Evolutionary conservation across 345 rosid species (phyloP), one percentile per base, ranked within the genome.

Genomic region (Kernera saxatilis): DNA sequence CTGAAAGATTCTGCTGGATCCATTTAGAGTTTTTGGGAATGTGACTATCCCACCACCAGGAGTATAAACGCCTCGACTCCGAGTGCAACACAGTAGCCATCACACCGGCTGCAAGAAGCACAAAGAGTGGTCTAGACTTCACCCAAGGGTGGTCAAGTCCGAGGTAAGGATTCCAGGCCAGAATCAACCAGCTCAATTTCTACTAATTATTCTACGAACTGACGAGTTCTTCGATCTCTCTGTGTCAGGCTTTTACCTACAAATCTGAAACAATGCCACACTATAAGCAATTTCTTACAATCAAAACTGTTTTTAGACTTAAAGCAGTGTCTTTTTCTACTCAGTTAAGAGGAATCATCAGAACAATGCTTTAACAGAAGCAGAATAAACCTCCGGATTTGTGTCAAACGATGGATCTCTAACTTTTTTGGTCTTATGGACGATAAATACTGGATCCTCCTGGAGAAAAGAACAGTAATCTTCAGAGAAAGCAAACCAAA

Each of bases 21-120:
- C 99, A 94, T 85, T 89, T 94, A n/a, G 98, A 94, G 84, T 91
- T 94, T 79, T 88, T 91, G 30, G 99, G 99, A 12, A 81, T 87
- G 84, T 94, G 98, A 82, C 99, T 94, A 77, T 90, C 90, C 99
- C 99, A 94, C 99, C 97, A 94, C 98, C 99, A 95, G 5, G 99
- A 92, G 57, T 92, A 95, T 77, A 70, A 65, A 26, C 92, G 85
- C 78, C 85, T 84, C 2, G 93, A 84, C 71, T 89, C 93, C 0
- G 88, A 78, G 39, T 80, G 85, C 39, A 80, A 58, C 40, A 78
- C 65, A 23, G 88, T 77, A 41, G 87, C 96, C 98, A 95, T 92
- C 25, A 84, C 64, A 74, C 86, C 93, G 32, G 86, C 89, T 39
- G 74, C 69, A 82, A 73, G 32, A 80, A 62, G 10, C 27, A 77